Evolutionary conservation across 257 asterid species (phyloP), one percentile per base, ranked within the genome.

Genomic region (Leonotis leonurus): DNA sequence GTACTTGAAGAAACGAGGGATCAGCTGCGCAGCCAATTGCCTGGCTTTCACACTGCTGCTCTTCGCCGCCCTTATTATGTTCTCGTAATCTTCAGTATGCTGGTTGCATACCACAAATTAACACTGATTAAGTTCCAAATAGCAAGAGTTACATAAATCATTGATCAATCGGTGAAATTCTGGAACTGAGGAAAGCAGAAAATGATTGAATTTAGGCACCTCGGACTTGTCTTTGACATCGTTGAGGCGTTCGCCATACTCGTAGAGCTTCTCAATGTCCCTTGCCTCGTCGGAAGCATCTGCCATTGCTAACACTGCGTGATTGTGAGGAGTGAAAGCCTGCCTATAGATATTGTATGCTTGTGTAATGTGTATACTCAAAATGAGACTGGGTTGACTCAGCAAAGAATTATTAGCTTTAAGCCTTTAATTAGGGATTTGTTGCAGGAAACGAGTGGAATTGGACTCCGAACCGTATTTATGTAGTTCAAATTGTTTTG

Each of bases 21-120:
- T 90, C 4, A 90, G 81, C 80, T 90, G 97, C 58, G 97, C 97
- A 50, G 97, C 95, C 62, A 90, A 80, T 68, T 90, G 97, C 73
- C 88, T 84, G 3, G 96, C 88, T 74, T 90, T 90, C 43, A 85
- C 77, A 67, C 81, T 80, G 80, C 73, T 78, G 73, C 97, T 88
- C 72, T 69, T 80, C 2, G 87, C 90, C 40, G 94, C 85, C 76
- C 82, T 82, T 13, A 87, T 71, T 62, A 90, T 90, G 67, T 78
- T 87, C 74, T 82, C 87, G 57, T 90, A 90, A 75, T 87, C 95
- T 55, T 77, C 95, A 59, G 70, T 70, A 41, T 80, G 75, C 97
- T 90, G 71, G 46, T 58, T 9, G 63, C 27, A 71, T 8, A 51
- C 32, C 60, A 63, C 17, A 71, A 56, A 53, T 36, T 37, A 17